Base-by-base conservation (phyloP, 2,329 filamentous ascomycete genomes). In the Pezicula neosporulosa region DNA sequence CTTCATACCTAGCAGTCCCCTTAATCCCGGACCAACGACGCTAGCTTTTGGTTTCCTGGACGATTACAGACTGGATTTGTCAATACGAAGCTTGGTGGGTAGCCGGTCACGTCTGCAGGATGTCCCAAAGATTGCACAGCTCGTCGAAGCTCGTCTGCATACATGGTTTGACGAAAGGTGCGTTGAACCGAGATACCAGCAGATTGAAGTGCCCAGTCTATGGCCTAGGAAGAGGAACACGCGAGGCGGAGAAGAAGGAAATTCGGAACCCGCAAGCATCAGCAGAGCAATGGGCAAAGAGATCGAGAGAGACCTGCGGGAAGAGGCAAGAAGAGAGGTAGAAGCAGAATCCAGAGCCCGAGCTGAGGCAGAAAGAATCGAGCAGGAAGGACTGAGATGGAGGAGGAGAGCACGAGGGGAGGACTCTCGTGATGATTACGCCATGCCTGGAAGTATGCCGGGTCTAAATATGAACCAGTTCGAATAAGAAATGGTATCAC, bases 11-110 rank as follows among this genome's bases (percentile, higher is more conserved):
- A 83, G 61, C 0, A 86, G 84, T 60, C 78, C 82, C 0, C 78
- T 80, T 12, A 81, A 85, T 59, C 78, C 82, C 21, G 88, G 83
- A 3, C 88, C 88, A 4, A 96, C 94, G 3, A 95, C 91, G 66
- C 87, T 99, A 68, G 90, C 90, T 0, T 97, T 99, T 70, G 95
- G 90, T 51, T 99, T 99, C 66, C 78, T 93, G 33, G 89, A 93
- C 66, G 89, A 94, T 71, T 95, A 95, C 71, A 78, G 89, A 24
- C 77, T 95, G 18, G 90, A 94, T 67, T 86, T 95, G 56, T 90
- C 86, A 3, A 88, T 93, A 27, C 81, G 88, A 55, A 91, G 87
- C 48, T 77, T 94, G 13, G 80, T 95, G 5, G 90, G 90, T 35
- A 89, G 85, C 53, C 81, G 89, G n/a, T 89, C 86, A 3, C 78